Evolutionary conservation across 225 moss, liverwort and hornwort species (phyloP), one percentile per base, ranked within the genome.

Genomic region (Rhytidiadelphus loreus): DNA sequence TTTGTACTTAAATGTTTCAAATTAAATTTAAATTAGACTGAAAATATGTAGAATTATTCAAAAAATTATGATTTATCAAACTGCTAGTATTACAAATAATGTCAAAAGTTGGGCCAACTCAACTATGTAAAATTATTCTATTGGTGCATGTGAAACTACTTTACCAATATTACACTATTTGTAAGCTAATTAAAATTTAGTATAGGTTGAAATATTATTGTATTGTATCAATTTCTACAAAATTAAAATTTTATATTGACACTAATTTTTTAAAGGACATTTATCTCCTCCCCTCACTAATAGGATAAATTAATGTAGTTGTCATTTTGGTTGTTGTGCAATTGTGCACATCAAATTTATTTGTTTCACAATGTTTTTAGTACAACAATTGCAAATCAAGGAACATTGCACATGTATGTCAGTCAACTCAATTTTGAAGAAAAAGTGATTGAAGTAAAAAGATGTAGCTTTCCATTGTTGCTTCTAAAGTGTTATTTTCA

Each of bases 291-390:
- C 17, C 35, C 6, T 37, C 3, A 12, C 21, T 66, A 12, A 37
- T 22, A 6, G 7, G 33, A 64, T 9, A 33, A 64, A 68, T 65
- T 37, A 37, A 3, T n/a, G 2, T n/a, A n/a, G 21, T 68, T 68
- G 6, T 65, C 5, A 20, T 4, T 68, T 33, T 22, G 11, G 3
- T 20, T 65, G 19, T 64, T 33, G 17, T 33, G 2, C 65, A 18
- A 65, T 37, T 64, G 5, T 10, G 2, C n/a, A n/a, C n/a, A n/a
- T n/a, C n/a, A n/a, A n/a, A n/a, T n/a, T n/a, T n/a, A n/a, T n/a
- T n/a, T 7, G 1, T 2, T 6, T 68, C 0, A 66, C 6, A n/a
- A 22, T n/a, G 4, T 22, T 32, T 33, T 37, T 13, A 1, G 5
- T 3, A n/a, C 12, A 37, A 21, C 6, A 12, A 12, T 1, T 66